phyloP scores from a whole-genome alignment of 768 basidiomycete species.

The Pisolithus albus region DNA sequence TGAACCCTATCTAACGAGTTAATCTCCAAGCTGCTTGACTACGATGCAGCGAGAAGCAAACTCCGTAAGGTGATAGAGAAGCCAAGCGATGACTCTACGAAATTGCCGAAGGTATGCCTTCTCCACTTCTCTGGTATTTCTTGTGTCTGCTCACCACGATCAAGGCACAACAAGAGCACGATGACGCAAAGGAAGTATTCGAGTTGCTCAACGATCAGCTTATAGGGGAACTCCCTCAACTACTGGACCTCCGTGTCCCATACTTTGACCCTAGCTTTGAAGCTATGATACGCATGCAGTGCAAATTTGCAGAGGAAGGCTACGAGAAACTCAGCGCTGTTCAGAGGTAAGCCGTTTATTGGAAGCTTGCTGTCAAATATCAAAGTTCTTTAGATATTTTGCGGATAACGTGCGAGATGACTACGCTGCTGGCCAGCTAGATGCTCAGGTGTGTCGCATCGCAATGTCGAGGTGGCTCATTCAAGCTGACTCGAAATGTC shows the following conservation, averaged over 20 bases:
- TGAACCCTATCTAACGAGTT: background rate
- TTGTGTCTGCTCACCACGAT: background rate
- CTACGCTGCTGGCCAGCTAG: slow-evolving; percentile 93
- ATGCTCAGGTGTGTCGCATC: slow-evolving; percentile 63
- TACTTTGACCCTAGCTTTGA: slow-evolving; percentile 99
- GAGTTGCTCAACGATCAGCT: slow-evolving; percentile 90
- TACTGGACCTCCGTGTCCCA: slow-evolving; percentile 92
- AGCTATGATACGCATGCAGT: slow-evolving; percentile 97
- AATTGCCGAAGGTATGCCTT: slow-evolving; percentile 65
- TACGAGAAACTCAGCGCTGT: slow-evolving; percentile 96
- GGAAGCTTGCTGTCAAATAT: background rate
- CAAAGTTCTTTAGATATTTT: slow-evolving; percentile 58
- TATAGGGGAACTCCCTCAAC: slow-evolving; percentile 81
- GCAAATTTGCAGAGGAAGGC: slow-evolving; percentile 96
- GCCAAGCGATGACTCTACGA: slow-evolving; percentile 88
- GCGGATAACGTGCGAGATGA: slow-evolving; percentile 87
- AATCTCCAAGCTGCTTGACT: slow-evolving; percentile 76
- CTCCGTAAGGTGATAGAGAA: slow-evolving; percentile 87
- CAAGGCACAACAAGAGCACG: slow-evolving; percentile 88
- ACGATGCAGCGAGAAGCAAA: slow-evolving; percentile 86
- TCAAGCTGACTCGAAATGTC: background rate
- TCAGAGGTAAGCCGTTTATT: slow-evolving; percentile 50
- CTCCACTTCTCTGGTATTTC: background rate
- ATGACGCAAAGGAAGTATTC: slow-evolving; percentile 92
- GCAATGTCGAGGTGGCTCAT: background rate